phyloP scores from a whole-genome alignment of 2,329 filamentous ascomycete species.

The Emmonsia crescens region DNA sequence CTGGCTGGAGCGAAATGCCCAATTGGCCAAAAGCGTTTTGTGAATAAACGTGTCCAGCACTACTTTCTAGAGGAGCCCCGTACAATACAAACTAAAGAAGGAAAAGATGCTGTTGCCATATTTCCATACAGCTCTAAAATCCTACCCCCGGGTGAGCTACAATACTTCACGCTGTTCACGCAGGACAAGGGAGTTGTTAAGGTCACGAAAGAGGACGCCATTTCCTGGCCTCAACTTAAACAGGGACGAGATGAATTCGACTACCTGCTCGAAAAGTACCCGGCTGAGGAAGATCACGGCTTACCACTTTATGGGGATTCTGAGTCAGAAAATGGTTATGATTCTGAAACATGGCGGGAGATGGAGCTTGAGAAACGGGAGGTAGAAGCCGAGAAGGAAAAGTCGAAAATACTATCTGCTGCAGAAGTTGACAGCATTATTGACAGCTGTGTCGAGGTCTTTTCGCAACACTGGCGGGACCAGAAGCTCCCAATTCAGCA shows the following conservation, averaged over 20 bases:
- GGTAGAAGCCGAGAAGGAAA: conserved; percentile 9
- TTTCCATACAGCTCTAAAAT: conserved; percentile 18
- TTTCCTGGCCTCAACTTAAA: conserved; percentile 21
- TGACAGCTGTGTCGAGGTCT: conserved; percentile 41
- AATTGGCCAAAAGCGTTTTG: conserved; percentile 19
- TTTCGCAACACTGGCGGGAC: conserved; percentile 48
- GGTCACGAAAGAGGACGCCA: conserved; percentile 19
- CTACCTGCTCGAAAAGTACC: conserved; percentile 35
- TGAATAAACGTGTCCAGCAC: conserved; percentile 21
- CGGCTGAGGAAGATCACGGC: conserved; percentile 30
- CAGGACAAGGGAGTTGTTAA: conserved; percentile 16
- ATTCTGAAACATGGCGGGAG: conserved; percentile 54
- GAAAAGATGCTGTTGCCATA: conserved; percentile 17
- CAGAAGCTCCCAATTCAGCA: conserved; percentile 47
- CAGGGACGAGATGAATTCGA: conserved; percentile 17
- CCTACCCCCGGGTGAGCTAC: conserved; percentile 8
- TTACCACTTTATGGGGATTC: conserved; percentile 48
- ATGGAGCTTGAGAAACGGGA: conserved; percentile 24
- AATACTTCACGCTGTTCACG: conserved; percentile 23
- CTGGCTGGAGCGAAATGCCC: conserved; percentile 17
- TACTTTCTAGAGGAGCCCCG: conserved; percentile 20
- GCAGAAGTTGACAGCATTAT: conserved; percentile 45
- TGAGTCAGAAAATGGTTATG: conserved; percentile 41
- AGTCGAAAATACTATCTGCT: conserved; percentile 25
- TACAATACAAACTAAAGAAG: conserved; percentile 13